Percentiles rank a stretch among this genome's conserved stretches.
Conservation (phyloP, 2,329 filamentous ascomycete species). For the Sclerotinia borealis region DNA sequence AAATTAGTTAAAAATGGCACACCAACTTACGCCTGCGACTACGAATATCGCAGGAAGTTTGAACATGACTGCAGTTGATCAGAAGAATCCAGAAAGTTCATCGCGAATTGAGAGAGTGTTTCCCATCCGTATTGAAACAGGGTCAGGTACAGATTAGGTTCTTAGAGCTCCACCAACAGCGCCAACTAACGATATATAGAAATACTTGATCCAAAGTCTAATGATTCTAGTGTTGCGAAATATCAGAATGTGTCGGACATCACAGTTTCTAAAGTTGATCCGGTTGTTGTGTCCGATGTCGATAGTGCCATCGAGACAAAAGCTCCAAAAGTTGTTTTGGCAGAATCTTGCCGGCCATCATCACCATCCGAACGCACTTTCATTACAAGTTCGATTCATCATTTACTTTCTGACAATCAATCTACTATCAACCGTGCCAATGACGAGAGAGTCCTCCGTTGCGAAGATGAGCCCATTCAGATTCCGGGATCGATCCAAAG, state of each 20-base stretch:
- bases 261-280: neutral
- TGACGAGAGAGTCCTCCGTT: conserved; percentile 39
- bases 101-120: conserved; percentile 9
- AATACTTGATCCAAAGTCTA: neutral
- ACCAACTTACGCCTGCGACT: neutral
- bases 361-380: neutral
- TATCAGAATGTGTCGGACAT: neutral
- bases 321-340: neutral
- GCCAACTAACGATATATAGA: neutral
- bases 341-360: neutral
- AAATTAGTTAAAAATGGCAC: neutral
- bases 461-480: conserved; percentile 88
- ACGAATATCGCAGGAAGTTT: neutral
- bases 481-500: conserved; percentile 53
- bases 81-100: neutral
- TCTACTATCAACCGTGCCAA: neutral
- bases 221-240: neutral
- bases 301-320: neutral
- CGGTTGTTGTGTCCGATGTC: neutral
- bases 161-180: too few relatives aligned
- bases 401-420: neutral
- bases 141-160: neutral
- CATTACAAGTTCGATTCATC: conserved; percentile 1
- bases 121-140: conserved; percentile 11
- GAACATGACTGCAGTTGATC: neutral